Percentiles rank a stretch among this genome's conserved stretches.
phyloP scores from a whole-genome alignment of 2,329 filamentous ascomycete genomes.

The Ilyonectria mors-panacis region DNA sequence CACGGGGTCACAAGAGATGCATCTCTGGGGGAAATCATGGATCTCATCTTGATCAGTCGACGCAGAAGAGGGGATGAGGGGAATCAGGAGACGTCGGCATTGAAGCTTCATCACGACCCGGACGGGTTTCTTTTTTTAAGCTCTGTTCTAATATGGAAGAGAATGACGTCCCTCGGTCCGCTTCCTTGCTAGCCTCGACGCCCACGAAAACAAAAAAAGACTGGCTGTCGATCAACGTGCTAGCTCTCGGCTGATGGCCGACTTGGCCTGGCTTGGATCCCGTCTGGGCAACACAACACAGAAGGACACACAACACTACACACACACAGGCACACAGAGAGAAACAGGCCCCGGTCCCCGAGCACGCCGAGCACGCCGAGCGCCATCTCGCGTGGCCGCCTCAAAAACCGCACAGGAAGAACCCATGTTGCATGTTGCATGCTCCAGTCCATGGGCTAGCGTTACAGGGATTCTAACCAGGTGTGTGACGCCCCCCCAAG shows the following conservation, averaged over 20 bases:
- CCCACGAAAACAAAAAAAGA: background rate
- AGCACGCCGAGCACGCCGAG: conserved; percentile 11
- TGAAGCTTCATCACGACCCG: background rate
- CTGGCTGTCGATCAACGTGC: background rate
- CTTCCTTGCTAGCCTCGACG: background rate
- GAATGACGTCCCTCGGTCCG: background rate
- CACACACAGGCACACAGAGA: background rate
- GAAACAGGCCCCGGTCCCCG: background rate
- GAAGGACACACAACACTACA: background rate
- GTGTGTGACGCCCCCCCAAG: background rate
- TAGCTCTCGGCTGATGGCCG: conserved; percentile 3
- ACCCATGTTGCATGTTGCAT: conserved; percentile 34
- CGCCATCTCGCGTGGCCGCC: conserved; percentile 50
- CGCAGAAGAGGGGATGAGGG: background rate
- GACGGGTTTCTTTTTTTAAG: background rate
- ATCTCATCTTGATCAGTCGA: conserved; percentile 25
- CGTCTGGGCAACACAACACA: background rate
- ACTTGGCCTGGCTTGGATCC: background rate
- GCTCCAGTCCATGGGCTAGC: background rate
- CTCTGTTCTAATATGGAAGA: background rate
- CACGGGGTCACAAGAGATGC: conserved; percentile 15
- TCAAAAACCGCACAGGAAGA: conserved; percentile 36
- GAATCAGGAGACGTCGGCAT: background rate
- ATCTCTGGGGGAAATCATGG: conserved; percentile 27
- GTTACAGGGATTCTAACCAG: background rate